Evolutionary conservation across 2,329 filamentous ascomycete genomes (phyloP).

Genomic region (Nemania bipapillata): DNA sequence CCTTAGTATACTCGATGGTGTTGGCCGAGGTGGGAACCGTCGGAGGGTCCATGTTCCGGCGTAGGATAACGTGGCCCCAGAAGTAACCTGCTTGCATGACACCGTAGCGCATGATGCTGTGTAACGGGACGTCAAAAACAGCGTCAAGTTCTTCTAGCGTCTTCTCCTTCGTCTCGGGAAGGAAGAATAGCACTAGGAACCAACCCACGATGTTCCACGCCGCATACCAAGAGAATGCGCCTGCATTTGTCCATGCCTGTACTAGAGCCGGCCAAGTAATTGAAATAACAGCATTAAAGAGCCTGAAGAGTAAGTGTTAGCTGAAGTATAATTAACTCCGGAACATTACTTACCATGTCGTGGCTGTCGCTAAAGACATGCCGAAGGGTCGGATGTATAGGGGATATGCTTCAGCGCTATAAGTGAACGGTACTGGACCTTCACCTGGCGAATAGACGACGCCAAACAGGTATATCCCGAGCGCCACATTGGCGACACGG

Average conservation of each 20-base stretch:
- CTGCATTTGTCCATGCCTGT: slow-evolving; percentile 58
- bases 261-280: slow-evolving; percentile 61
- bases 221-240: slow-evolving; percentile 63
- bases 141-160: slow-evolving; percentile 59
- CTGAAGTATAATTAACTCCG: not conserved
- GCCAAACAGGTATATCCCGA: slow-evolving; percentile 63
- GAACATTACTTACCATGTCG: slow-evolving; percentile 55
- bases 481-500: slow-evolving; percentile 58
- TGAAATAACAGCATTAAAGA: slow-evolving; percentile 52
- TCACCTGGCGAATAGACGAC: slow-evolving; percentile 69
- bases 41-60: slow-evolving; percentile 46
- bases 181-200: slow-evolving; percentile 56
- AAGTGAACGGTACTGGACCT: slow-evolving; percentile 72
- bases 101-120: slow-evolving; percentile 53
- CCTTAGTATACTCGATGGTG: slow-evolving; percentile 43
- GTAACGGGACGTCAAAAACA: slow-evolving; percentile 51
- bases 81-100: slow-evolving; percentile 49
- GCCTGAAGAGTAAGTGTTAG: slow-evolving; percentile 26
- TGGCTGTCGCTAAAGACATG: slow-evolving; percentile 68
- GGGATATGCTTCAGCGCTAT: slow-evolving; percentile 74
- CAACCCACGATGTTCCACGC: slow-evolving; percentile 62
- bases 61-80: slow-evolving; percentile 49
- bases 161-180: slow-evolving; percentile 59
- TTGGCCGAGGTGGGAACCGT: slow-evolving; percentile 42
- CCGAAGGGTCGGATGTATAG: slow-evolving; percentile 70